Evolutionary conservation across 352 stramenopile species (phyloP), one percentile per base, ranked within the genome.

Genomic region (Pythium periplocum): DNA sequence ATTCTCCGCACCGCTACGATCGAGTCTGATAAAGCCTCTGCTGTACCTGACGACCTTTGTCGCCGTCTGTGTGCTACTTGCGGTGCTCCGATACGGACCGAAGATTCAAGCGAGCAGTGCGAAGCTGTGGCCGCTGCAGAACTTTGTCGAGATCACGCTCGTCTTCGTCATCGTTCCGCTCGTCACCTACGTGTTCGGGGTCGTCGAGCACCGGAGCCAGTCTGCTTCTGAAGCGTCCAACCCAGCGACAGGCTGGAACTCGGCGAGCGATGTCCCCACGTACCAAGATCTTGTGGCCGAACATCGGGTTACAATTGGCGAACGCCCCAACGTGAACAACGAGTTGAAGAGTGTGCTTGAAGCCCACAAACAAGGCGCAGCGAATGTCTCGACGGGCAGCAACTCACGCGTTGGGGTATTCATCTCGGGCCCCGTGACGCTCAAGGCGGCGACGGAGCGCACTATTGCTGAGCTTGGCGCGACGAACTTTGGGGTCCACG

Each of bases 111-210:
- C 59, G 4, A 61, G 52, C n/a, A 61, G 67, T 38, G 75, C 64
- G 37, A 60, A 75, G 54, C 75, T 64, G 53, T 80, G 73, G 70
- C 73, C 68, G 33, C 62, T 83, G 55, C 64, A 80, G 56, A 68
- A 69, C 33, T 68, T 80, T 8, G 61, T 80, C 32, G 73, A 76
- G 47, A 71, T 68, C 33, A 33, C 53, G 34, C 53, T 70, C 35
- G 44, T 84, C 6, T 75, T 80, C 42, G 12, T 73, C 11, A 39
- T 67, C 26, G 64, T 64, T 2, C 26, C 65, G 39, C 47, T 79
- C 6, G 57, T 62, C 37, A 75, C 69, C 30, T 30, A 37, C 0
- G 35, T 65, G 31, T 31, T 82, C 37, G 36, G 64, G 33, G 31
- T 67, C 7, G 61, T 71, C 45, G 45, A 32, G 4, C 38, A 9